A percentile compares a stretch with the other conserved stretches of the same genome.
These are phyloP conservation scores for Suillus decipiens DNA, from an alignment of 768 basidiomycete genomes.

Conservation along the genomic window DNA sequence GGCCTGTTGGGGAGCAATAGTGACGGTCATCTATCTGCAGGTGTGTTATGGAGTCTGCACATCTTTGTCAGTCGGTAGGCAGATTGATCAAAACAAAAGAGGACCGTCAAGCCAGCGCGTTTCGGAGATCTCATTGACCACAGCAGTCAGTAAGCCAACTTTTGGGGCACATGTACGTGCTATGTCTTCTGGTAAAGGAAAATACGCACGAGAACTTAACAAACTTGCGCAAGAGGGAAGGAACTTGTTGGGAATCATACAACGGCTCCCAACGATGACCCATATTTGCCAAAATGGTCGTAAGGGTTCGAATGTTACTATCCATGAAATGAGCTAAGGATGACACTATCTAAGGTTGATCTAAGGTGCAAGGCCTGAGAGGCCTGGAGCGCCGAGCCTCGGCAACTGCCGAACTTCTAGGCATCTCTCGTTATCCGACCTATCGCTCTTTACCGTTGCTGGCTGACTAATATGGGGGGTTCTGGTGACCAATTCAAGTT, in stretches of 20 bases:
- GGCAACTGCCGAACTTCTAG: background rate
- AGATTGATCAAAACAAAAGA: background rate
- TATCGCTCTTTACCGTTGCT: background rate
- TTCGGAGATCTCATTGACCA: background rate
- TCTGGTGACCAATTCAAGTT: background rate
- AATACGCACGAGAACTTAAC: background rate
- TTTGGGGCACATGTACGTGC: background rate
- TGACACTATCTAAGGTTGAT: background rate
- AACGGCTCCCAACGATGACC: background rate
- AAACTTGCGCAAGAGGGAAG: background rate
- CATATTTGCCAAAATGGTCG: background rate
- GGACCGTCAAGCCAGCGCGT: background rate
- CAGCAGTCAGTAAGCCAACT: background rate
- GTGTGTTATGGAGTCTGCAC: too few relatives aligned
- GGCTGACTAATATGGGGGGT: background rate
- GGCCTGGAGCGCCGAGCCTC: background rate
- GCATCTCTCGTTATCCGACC: background rate
- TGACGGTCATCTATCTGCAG: too few relatives aligned
- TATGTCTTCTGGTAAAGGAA: background rate
- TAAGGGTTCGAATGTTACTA: background rate
- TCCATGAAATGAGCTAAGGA: background rate
- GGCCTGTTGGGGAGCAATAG: too few relatives aligned
- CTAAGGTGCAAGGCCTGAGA: background rate
- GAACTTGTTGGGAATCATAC: background rate
- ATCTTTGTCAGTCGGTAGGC: background rate